Percentiles rank a stretch among this genome's conserved stretches.
phyloP scores from a whole-genome alignment of 2,329 filamentous ascomycete species.

The Sclerotinia subarctica region DNA sequence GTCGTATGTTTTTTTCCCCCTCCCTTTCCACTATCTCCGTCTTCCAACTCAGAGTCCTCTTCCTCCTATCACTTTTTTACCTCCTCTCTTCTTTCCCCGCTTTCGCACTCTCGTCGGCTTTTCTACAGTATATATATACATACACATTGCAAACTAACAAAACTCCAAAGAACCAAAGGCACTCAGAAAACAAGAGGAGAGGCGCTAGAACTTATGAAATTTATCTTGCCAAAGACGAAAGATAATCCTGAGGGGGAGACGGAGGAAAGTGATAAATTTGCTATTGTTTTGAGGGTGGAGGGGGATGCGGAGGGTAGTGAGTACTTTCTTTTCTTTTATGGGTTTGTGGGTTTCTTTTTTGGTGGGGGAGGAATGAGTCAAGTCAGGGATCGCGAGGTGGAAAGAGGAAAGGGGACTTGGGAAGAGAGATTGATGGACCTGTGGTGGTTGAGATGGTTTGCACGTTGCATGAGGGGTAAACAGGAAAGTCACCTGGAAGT shows the following conservation, averaged over 20 bases:
- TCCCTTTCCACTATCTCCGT: neutral
- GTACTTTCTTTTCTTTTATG: neutral
- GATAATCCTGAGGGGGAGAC: neutral
- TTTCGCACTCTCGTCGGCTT: too few species aligned
- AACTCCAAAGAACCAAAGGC: neutral
- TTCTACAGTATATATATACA: too few species aligned
- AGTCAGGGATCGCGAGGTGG: neutral
- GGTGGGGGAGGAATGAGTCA: too few species aligned
- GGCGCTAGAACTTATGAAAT: neutral
- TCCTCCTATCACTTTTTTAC: too few species aligned
- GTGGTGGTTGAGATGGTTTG: too few species aligned
- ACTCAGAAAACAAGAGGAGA: constrained; percentile 1
- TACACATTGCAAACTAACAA: too few species aligned
- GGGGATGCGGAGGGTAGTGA: neutral
- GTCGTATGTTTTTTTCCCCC: constrained; percentile 22
- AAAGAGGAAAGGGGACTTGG: too few species aligned
- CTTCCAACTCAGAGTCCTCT: too few species aligned
- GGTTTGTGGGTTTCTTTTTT: neutral
- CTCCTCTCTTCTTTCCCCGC: too few species aligned
- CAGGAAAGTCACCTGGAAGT: neutral
- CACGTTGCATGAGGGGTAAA: too few species aligned
- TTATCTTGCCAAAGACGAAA: neutral
- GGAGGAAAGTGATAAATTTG: constrained; percentile 15
- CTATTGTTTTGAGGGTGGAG: constrained; percentile 9
- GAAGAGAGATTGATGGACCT: too few species aligned